These are phyloP conservation scores for Dalechampia spathulata DNA, from an alignment of 441 rosid species.

Conservation along the genomic window DNA sequence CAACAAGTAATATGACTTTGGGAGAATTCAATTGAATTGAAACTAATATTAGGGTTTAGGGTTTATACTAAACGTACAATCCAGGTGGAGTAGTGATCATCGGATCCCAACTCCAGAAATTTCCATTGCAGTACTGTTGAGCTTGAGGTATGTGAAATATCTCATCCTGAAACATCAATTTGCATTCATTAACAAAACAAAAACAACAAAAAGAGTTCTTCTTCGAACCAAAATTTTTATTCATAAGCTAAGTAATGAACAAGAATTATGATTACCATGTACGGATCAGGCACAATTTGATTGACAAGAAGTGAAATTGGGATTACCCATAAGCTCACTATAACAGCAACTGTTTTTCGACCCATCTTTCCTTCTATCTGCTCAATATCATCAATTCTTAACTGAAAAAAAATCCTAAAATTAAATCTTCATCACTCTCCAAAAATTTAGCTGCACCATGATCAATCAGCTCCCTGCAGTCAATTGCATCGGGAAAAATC, in stretches of 20 bases:
- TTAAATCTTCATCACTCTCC: too few relatives aligned
- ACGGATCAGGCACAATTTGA: conserved; percentile 65
- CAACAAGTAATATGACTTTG: too few relatives aligned
- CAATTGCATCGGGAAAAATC: too few relatives aligned
- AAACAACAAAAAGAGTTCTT: too few relatives aligned
- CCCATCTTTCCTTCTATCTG: conserved; percentile 46
- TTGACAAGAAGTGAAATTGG: conserved; percentile 63
- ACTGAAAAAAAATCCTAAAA: too few relatives aligned
- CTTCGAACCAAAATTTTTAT: too few relatives aligned
- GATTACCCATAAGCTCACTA: conserved; percentile 66
- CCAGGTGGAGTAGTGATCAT: conserved; percentile 99
- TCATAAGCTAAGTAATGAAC: neutral
- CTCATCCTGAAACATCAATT: conserved; percentile 59
- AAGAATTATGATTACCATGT: conserved; percentile 47
- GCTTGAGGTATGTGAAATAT: conserved; percentile 91
- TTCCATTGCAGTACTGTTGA: conserved; percentile 70
- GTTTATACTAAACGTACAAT: conserved; percentile 33
- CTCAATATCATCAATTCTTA: neutral
- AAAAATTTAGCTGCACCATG: too few relatives aligned
- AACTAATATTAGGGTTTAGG: neutral
- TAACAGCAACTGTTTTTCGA: conserved; percentile 46
- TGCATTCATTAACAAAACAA: too few relatives aligned
- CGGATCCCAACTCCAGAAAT: conserved; percentile 90
- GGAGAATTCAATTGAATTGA: too few relatives aligned
- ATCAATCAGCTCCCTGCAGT: too few relatives aligned